phyloP scores from a whole-genome alignment of 495 filamentous ascomycete genomes.

The Penicillium bialowiezense region DNA sequence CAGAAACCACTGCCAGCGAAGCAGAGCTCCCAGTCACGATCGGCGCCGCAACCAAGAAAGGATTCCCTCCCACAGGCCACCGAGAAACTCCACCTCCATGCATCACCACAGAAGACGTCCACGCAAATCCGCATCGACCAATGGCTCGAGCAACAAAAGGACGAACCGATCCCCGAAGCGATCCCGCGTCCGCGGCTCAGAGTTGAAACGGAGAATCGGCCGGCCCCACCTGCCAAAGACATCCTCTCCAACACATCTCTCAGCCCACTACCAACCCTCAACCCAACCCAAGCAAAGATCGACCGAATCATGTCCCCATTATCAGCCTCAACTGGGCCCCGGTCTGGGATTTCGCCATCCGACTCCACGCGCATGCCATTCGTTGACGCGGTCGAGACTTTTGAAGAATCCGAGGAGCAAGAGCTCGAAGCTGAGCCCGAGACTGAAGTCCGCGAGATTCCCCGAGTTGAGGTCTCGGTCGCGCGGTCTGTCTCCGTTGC shows the following conservation, averaged over 20 bases:
- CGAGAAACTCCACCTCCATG: not conserved
- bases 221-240: slow-evolving; percentile 12
- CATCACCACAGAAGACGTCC: not conserved
- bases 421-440: slow-evolving; percentile 6
- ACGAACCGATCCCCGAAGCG: not conserved
- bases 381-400: not conserved
- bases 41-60: not conserved
- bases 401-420: slow-evolving; percentile 1
- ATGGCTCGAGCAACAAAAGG: not conserved
- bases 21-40: not conserved
- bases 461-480: slow-evolving; percentile 37
- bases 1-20: not conserved
- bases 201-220: not conserved
- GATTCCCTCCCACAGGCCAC: not conserved
- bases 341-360: slow-evolving; percentile 2
- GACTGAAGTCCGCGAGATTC: slow-evolving; percentile 7
- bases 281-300: slow-evolving; percentile 6
- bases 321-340: slow-evolving; percentile 10
- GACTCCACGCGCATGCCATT: slow-evolving; percentile 17
- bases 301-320: slow-evolving; percentile 19
- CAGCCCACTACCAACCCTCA: slow-evolving; percentile 11
- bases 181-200: not conserved
- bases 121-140: not conserved
- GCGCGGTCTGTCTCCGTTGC: slow-evolving; percentile 43
- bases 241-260: slow-evolving; percentile 11